A percentile compares a stretch with the other conserved stretches of the same genome.
phyloP scores from a whole-genome alignment of 106 monocot genomes.

The Xerophyta viscosa region DNA sequence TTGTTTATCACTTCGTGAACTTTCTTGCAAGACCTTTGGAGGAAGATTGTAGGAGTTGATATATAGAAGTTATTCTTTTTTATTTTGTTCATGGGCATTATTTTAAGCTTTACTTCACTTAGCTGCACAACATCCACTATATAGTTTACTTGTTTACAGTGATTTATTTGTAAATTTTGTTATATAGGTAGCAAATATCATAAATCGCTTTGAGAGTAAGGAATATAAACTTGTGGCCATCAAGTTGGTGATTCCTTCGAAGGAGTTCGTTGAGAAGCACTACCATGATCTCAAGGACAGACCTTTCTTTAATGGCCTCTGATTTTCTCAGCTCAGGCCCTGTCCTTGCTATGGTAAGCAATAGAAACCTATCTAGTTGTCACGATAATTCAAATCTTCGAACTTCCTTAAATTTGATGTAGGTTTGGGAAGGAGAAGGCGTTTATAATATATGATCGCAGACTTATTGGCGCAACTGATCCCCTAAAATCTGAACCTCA shows the following conservation, averaged over 20 bases:
- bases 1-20: no score
- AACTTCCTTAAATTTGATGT: background rate
- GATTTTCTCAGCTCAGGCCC: conserved; percentile 94
- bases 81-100: no score
- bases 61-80: no score
- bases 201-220: conserved; percentile 88
- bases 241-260: conserved; percentile 75
- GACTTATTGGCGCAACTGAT: conserved; percentile 94
- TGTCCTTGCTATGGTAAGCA: conserved; percentile 82
- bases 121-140: no score
- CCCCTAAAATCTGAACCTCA: conserved; percentile 87
- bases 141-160: no score
- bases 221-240: conserved; percentile 90
- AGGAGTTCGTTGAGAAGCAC: conserved; percentile 89
- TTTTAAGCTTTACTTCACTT: no score
- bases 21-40: no score
- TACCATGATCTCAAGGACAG: conserved; percentile 94
- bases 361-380: no score
- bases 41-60: no score
- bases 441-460: conserved; percentile 94
- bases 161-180: no score
- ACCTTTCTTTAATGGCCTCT: conserved; percentile 89
- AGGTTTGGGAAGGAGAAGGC: conserved; percentile 99
- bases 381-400: background rate
- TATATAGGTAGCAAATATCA: conserved; percentile 76